phyloP scores from a whole-genome alignment of 2,329 filamentous ascomycete genomes.

The Aspergillus calidoustus region DNA sequence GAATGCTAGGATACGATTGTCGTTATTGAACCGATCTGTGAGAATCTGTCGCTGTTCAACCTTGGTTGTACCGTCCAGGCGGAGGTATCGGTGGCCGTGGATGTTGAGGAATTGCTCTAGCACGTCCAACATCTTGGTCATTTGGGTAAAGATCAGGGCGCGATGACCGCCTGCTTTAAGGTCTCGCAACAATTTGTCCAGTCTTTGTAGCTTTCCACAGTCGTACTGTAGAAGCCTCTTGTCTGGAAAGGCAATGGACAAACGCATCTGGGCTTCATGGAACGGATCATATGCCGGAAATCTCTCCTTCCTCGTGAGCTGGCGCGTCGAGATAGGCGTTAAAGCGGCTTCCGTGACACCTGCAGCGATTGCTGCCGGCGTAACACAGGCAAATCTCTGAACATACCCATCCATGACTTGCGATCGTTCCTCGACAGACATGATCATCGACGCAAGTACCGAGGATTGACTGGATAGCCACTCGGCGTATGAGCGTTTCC shows the following conservation, averaged over 20 bases:
- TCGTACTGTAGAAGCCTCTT: slow-evolving; percentile 96
- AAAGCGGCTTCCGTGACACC: slow-evolving; percentile 73
- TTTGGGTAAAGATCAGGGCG: slow-evolving; percentile 97
- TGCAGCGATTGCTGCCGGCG: slow-evolving; percentile 81
- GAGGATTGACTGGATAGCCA: slow-evolving; percentile 76
- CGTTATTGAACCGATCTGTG: slow-evolving; percentile 95
- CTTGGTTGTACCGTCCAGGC: slow-evolving; percentile 94
- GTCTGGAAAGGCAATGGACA: slow-evolving; percentile 96
- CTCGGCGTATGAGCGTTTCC: slow-evolving; percentile 67
- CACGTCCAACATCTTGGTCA: slow-evolving; percentile 98
- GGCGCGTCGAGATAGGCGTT: slow-evolving; percentile 63
- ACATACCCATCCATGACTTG: slow-evolving; percentile 74
- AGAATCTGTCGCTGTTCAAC: slow-evolving; percentile 94
- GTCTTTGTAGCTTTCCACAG: slow-evolving; percentile 90
- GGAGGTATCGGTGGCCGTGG: slow-evolving; percentile 94
- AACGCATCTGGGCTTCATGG: slow-evolving; percentile 88
- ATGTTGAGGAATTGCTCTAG: slow-evolving; percentile 98
- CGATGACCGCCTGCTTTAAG: slow-evolving; percentile 90
- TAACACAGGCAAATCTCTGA: slow-evolving; percentile 88
- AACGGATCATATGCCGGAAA: slow-evolving; percentile 74
- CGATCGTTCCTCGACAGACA: slow-evolving; percentile 74
- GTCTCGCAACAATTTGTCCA: slow-evolving; percentile 83
- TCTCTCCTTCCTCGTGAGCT: slow-evolving; percentile 51
- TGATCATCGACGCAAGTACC: slow-evolving; percentile 63
- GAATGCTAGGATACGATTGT: slow-evolving; percentile 89